A percentile compares a stretch with the other conserved stretches of the same genome.
These are phyloP conservation scores for Neurospora sp. DNA, from an alignment of 2,329 filamentous ascomycete genomes.

Conservation along the genomic window DNA sequence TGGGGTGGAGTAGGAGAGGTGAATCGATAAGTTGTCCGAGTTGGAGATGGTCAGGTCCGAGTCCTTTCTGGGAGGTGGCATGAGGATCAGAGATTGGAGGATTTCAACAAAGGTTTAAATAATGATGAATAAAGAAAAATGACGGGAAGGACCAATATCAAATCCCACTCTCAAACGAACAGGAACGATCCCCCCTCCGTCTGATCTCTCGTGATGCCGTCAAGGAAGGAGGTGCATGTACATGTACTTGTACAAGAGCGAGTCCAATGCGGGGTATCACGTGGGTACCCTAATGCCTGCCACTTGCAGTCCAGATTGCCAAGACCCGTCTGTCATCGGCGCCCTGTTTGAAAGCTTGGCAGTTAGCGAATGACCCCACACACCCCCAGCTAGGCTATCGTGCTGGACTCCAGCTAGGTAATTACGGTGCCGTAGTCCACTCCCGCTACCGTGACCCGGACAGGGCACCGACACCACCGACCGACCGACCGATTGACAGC, in stretches of 20 bases:
- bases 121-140: not conserved
- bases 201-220: not conserved
- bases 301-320: not conserved
- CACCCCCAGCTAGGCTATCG: not conserved
- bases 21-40: not conserved
- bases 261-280: slow-evolving; percentile 18
- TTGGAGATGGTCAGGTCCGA: not conserved
- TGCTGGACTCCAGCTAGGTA: not conserved
- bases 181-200: not conserved
- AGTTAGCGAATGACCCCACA: not conserved
- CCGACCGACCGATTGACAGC: not conserved
- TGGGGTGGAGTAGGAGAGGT: not conserved
- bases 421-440: not conserved
- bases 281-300: slow-evolving; percentile 7
- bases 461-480: not conserved
- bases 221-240: not conserved
- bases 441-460: not conserved
- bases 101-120: not conserved
- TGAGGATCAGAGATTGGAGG: not conserved
- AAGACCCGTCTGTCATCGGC: not conserved
- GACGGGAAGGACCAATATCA: not conserved
- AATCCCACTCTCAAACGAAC: not conserved
- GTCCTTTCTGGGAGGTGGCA: not conserved
- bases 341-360: not conserved
- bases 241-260: not conserved